A percentile compares a stretch with the other conserved stretches of the same genome.
Conservation (phyloP, 148 eudicot genomes). For the Rhododendron ferrugineum region DNA sequence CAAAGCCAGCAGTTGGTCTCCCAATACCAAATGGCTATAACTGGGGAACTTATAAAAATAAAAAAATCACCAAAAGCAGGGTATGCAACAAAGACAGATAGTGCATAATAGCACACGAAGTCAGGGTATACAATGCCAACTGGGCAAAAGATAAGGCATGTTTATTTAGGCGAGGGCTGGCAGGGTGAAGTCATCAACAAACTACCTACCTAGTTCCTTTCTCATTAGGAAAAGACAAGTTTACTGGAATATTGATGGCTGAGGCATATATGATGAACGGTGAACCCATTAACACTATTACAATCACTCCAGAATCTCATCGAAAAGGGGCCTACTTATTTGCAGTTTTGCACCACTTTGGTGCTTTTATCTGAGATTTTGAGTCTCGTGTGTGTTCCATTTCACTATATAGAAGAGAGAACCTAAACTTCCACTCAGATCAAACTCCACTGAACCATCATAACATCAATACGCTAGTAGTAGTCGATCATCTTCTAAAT, state of each 20-base stretch:
- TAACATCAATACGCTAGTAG: background rate
- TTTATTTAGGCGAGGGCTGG: background rate
- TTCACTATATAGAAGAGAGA: background rate
- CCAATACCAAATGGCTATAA: background rate
- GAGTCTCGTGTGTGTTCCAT: background rate
- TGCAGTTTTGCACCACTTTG: background rate
- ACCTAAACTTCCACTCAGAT: background rate
- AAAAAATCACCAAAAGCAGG: background rate
- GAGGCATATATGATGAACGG: background rate
- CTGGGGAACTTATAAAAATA: background rate
- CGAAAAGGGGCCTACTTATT: background rate
- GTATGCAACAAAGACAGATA: background rate
- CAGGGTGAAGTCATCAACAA: background rate
- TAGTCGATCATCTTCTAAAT: background rate
- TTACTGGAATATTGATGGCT: slow-evolving; percentile 28
- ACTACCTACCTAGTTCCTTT: background rate
- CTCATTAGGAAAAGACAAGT: background rate
- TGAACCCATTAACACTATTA: background rate
- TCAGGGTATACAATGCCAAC: background rate
- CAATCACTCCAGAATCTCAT: background rate
- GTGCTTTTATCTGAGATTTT: background rate
- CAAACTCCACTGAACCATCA: background rate
- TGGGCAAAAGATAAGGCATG: background rate
- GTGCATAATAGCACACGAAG: background rate
- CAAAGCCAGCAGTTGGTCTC: background rate